Evolutionary conservation across 2,329 filamentous ascomycete genomes (phyloP).

Genomic region (Xylariaceae sp.): DNA sequence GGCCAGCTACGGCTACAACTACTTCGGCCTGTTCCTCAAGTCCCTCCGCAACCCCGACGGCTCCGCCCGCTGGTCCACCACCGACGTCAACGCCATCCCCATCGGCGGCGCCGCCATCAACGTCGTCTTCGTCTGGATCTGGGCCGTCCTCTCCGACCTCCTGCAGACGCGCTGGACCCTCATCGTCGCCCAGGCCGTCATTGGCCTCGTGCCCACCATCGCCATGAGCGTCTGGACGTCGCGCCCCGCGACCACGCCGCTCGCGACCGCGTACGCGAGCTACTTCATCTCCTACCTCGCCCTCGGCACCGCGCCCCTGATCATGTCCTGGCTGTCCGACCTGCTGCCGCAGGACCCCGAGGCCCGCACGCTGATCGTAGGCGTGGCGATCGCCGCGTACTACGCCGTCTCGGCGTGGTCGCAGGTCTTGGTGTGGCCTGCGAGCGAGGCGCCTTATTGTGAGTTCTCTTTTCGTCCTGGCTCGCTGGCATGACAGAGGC

Average conservation of each 20-base stretch:
- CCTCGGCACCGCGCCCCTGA: slow-evolving; percentile 46
- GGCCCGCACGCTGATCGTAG: slow-evolving; percentile 43
- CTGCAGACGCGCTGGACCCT: slow-evolving; percentile 46
- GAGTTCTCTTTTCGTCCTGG: slow-evolving; percentile 13
- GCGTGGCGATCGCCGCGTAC: slow-evolving; percentile 43
- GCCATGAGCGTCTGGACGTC: slow-evolving; percentile 52
- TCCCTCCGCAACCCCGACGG: slow-evolving; percentile 33
- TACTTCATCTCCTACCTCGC: slow-evolving; percentile 47
- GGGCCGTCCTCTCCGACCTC: slow-evolving; percentile 47
- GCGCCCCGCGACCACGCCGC: slow-evolving; percentile 35
- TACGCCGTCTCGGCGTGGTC: slow-evolving; percentile 49
- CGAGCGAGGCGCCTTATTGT: slow-evolving; percentile 45
- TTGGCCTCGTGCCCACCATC: slow-evolving; percentile 43
- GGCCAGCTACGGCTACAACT: slow-evolving; percentile 42
- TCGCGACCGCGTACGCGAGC: slow-evolving; percentile 45
- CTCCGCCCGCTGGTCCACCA: slow-evolving; percentile 34
- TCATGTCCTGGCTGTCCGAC: slow-evolving; percentile 49
- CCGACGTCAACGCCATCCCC: slow-evolving; percentile 44
- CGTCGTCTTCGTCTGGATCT: slow-evolving; percentile 48
- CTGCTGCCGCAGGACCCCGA: slow-evolving; percentile 44
- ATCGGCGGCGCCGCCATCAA: slow-evolving; percentile 45
- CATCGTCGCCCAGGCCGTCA: slow-evolving; percentile 42
- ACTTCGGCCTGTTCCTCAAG: slow-evolving; percentile 40
- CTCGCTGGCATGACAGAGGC: not conserved
- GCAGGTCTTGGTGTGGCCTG: slow-evolving; percentile 49